Conservation (phyloP, 169 alveolate genomes). For the Cryptosporidium meleagridis region DNA sequence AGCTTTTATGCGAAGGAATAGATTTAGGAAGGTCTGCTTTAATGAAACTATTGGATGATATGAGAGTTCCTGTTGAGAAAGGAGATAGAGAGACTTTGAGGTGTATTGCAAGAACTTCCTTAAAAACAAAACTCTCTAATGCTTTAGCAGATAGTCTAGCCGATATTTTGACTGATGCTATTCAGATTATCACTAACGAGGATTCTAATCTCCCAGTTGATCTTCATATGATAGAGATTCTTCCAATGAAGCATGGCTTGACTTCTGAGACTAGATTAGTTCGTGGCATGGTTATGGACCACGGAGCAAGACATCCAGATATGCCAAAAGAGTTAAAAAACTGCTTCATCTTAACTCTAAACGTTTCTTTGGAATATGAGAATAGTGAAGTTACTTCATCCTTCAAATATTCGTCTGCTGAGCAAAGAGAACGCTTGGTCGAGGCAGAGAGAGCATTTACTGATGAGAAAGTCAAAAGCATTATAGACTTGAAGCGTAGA, state of each 20-base stretch:
- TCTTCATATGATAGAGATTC: slow-evolving; percentile 97
- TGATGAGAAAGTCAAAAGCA: slow-evolving; percentile 96
- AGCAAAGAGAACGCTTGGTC: slow-evolving; percentile 96
- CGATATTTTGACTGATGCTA: slow-evolving; percentile 96
- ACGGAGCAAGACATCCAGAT: slow-evolving; percentile 98
- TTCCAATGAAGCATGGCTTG: slow-evolving; percentile 97
- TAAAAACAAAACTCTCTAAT: slow-evolving; percentile 93
- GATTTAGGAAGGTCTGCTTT: slow-evolving; percentile 92
- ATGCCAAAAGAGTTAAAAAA: slow-evolving; percentile 97
- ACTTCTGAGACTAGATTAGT: slow-evolving; percentile 93
- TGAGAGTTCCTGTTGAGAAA: slow-evolving; percentile 81
- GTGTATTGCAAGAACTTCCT: slow-evolving; percentile 93
- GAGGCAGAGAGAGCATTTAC: slow-evolving; percentile 96
- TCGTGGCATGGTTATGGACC: slow-evolving; percentile 97
- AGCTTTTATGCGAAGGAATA: slow-evolving; percentile 96
- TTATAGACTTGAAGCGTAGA: slow-evolving; percentile 93
- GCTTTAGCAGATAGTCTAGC: slow-evolving; percentile 92
- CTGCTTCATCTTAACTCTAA: slow-evolving; percentile 95
- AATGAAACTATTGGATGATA: slow-evolving; percentile 88
- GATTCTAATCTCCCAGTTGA: slow-evolving; percentile 87
- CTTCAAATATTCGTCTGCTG: slow-evolving; percentile 96
- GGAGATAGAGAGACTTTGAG: slow-evolving; percentile 91
- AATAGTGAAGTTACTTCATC: slow-evolving; percentile 97
- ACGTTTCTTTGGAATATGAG: slow-evolving; percentile 98
- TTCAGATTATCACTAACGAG: slow-evolving; percentile 82